Evolutionary conservation across 1,139 yeast genomes (phyloP).

Genomic region (Hemisphaericaspora xylofermentans): DNA sequence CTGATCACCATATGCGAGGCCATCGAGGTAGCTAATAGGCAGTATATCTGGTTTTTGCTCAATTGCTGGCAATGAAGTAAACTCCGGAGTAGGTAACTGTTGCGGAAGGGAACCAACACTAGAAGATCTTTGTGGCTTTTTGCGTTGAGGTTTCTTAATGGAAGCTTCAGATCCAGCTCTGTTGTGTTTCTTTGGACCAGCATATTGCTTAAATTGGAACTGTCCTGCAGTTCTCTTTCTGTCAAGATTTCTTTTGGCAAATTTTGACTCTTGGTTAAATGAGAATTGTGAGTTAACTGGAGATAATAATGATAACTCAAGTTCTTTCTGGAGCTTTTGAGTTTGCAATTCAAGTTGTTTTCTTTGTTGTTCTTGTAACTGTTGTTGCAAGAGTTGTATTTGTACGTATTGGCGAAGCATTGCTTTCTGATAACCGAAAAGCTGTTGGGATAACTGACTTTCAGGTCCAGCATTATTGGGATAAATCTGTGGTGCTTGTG

Average conservation of each 20-base stretch:
- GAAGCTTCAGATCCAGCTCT: constrained; percentile 15
- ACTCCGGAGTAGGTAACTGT: neutral
- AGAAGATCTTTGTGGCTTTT: constrained; percentile 1
- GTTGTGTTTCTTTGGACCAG: constrained; percentile 26
- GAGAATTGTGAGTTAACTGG: neutral
- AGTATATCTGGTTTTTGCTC: neutral
- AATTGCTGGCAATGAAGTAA: neutral
- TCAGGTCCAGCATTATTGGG: constrained; percentile 1
- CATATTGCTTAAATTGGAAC: constrained; percentile 41
- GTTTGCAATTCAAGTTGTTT: constrained; percentile 7
- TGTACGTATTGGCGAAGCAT: constrained; percentile 26
- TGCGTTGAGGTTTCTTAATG: constrained; percentile 20
- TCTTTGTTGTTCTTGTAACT: constrained; percentile 16
- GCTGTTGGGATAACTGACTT: constrained; percentile 15
- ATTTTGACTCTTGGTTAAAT: neutral
- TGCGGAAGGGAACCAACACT: neutral
- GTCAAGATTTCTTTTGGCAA: constrained; percentile 3
- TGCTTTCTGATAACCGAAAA: constrained; percentile 24
- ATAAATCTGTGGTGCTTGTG: constrained; percentile 3
- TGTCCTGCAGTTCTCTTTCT: constrained; percentile 26
- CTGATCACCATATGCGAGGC: neutral
- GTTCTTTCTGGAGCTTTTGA: constrained; percentile 9
- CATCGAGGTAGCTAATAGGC: neutral
- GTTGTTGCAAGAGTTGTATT: constrained; percentile 27
- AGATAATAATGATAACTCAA: constrained; percentile 5